Base-by-base conservation (phyloP, 495 filamentous ascomycete genomes). In the Hypoxylon rickii region DNA sequence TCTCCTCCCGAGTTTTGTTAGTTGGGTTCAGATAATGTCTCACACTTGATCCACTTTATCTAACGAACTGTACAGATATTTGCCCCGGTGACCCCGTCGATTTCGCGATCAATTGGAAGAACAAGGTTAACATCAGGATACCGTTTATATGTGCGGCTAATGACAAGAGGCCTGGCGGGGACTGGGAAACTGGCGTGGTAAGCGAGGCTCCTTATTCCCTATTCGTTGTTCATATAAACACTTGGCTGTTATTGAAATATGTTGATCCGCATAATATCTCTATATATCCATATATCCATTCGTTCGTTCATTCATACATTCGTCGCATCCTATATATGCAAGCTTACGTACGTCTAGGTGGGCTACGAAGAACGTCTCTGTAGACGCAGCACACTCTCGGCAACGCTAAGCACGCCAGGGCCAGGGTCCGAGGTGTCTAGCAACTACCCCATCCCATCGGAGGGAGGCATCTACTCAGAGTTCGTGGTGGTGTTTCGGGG, bases 71-170 rank as follows among this genome's bases (percentile, higher is more conserved):
- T 24, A 29, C 17, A 69, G 86, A 79, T 44, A 78, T 88, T 3
- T 77, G 80, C 43, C 63, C 75, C 29, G 86, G 83, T 2, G 86
- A 89, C 58, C 86, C 86, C 4, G 82, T 89, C n/a, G 83, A 89
- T 64, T 80, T 82, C 16, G 81, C 86, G 3, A 63, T 89, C 42
- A 75, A 79, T 49, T 90, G 86, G 86, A 77, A 49, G 34, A 51
- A 43, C 45, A 63, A 50, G 31, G 65, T 41, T 16, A 61, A 63
- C 22, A 68, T 68, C 22, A 58, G 69, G 12, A 80, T 91, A 46
- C 83, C 87, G 4, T 84, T 90, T 26, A 82, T 91, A 51, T 90
- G 86, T 61, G 82, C 85, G 42, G 87, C 88, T 8, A 86, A 90
- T 64, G 88, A 91, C 63, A 87, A 84, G 56, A 77, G 87, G 22